Conservation (phyloP, 2,329 filamentous ascomycete species). For the Tricladium varicosporioides region DNA sequence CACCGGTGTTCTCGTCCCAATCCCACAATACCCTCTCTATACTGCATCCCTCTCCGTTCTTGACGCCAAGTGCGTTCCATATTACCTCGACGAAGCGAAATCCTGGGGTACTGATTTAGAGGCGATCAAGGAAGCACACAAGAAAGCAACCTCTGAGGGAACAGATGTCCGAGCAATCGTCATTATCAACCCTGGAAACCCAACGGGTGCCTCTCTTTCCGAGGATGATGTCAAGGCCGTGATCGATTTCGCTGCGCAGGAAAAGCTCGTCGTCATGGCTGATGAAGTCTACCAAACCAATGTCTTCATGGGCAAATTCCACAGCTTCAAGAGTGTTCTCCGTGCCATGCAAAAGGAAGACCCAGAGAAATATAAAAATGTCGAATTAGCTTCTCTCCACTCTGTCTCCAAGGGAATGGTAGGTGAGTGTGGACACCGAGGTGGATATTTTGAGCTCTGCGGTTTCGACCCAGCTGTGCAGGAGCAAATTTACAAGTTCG, state of each 20-base stretch:
- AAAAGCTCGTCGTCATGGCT: slow-evolving; percentile 85
- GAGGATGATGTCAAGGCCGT: slow-evolving; percentile 78
- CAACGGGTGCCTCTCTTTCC: slow-evolving; percentile 83
- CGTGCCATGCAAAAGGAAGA: slow-evolving; percentile 74
- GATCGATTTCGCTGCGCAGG: slow-evolving; percentile 80
- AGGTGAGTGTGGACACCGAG: slow-evolving; percentile 95
- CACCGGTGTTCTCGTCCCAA: slow-evolving; percentile 86
- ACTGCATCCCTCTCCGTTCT: slow-evolving; percentile 87
- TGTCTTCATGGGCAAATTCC: slow-evolving; percentile 90
- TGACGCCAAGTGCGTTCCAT: slow-evolving; percentile 84
- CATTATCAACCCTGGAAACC: slow-evolving; percentile 98
- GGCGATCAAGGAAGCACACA: slow-evolving; percentile 71
- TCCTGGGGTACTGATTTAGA: slow-evolving; percentile 85
- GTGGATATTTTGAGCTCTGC: slow-evolving; percentile 94
- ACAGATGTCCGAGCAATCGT: slow-evolving; percentile 90
- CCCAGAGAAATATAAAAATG: slow-evolving; percentile 73
- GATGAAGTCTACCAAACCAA: slow-evolving; percentile 99
- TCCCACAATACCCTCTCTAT: slow-evolving; percentile 97
- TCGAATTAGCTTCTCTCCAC: slow-evolving; percentile 91
- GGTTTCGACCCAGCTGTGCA: slow-evolving; percentile 84
- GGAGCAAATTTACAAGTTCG: slow-evolving; percentile 97
- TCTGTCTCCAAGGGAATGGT: slow-evolving; percentile 98
- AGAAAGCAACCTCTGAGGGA: slow-evolving; percentile 72
- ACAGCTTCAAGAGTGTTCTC: slow-evolving; percentile 90
- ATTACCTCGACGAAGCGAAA: slow-evolving; percentile 84